Evolutionary conservation across 352 stramenopile genomes (phyloP).

Genomic region (Phytophthora sojae): DNA sequence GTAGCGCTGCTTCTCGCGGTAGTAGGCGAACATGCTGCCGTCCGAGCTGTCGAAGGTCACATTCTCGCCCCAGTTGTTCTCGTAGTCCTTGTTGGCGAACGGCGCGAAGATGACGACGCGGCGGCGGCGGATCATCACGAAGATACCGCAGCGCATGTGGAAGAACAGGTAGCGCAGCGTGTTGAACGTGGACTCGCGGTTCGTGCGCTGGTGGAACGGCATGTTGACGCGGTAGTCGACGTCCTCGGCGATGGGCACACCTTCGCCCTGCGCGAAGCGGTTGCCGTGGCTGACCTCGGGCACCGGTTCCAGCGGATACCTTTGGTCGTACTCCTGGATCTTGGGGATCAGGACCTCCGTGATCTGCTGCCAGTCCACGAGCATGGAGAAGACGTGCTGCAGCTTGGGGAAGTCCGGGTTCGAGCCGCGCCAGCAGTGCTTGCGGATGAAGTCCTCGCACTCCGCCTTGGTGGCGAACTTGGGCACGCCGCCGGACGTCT

Average conservation of each 20-base stretch:
- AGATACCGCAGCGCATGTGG: conserved; percentile 99
- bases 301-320: conserved; percentile 56
- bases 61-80: conserved; percentile 96
- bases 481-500: conserved; percentile 74
- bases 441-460: conserved; percentile 89
- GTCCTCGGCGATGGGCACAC: conserved; percentile 54
- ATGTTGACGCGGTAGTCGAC: conserved; percentile 91
- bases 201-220: conserved; percentile 92
- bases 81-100: conserved; percentile 97
- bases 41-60: conserved; percentile 93
- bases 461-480: conserved; percentile 91
- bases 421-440: conserved; percentile 86
- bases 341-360: conserved; percentile 77
- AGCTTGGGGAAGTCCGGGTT: conserved; percentile 93
- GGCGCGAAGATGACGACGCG: conserved; percentile 97
- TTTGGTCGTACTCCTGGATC: conserved; percentile 79
- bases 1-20: conserved; percentile 86
- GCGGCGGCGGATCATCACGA: conserved; percentile 97
- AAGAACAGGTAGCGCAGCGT: conserved; percentile 98
- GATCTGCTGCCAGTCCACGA: conserved; percentile 91
- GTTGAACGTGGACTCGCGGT: conserved; percentile 91
- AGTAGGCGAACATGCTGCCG: conserved; percentile 93
- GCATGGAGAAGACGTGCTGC: conserved; percentile 93
- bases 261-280: conserved; percentile 69
- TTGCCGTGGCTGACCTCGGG: conserved; percentile 55